Evolutionary conservation across 2,329 filamentous ascomycete genomes (phyloP), one percentile per base, ranked within the genome.

Genomic region (Plectosphaerella plurivora): DNA sequence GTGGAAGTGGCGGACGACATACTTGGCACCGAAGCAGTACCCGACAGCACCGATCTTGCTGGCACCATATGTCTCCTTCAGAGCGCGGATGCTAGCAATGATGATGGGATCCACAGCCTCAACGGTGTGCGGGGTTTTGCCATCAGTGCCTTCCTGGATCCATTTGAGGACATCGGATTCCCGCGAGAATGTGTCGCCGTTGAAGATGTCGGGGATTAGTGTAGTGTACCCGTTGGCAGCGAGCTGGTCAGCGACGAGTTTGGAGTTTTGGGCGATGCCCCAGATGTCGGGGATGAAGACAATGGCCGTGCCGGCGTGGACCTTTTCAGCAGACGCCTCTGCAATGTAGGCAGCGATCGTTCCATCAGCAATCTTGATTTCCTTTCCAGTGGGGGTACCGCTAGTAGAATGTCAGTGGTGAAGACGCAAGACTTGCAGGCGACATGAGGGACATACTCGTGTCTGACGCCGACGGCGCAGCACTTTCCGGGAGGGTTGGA

Each of bases 1-100:
- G 52, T 78, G 76, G 72, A 78, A 78, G 74, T 86, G 87, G 42
- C 91, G 83, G 50, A 79, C 77, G 35, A 89, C 82, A 66, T 88
- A 91, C 76, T 88, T 89, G 51, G 78, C 87, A 37, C 88, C 88
- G 59, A 91, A 89, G 70, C 88, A 91, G 69, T 91, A 91, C 0
- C 88, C 88, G 1, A 84, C 80, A 14, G 75, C 79, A 2, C 81
- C 87, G 36, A 91, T 69, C 57, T 78, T 81, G 65, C 79, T 82
- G 45, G 79, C 67, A 1, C 79, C 78, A 51, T 75, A 71, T 49
- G 82, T 74, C 50, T 76, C 73, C 54, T 78, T 78, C 50, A 91
- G 65, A 51, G 81, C 75, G 65, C 82, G 79, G 62, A 88, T 66
- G 35, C 60, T 64, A 35, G 64, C 60, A 22, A 63, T 57, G 28